phyloP scores from a whole-genome alignment of 768 basidiomycete genomes.

The Mycena floridula region DNA sequence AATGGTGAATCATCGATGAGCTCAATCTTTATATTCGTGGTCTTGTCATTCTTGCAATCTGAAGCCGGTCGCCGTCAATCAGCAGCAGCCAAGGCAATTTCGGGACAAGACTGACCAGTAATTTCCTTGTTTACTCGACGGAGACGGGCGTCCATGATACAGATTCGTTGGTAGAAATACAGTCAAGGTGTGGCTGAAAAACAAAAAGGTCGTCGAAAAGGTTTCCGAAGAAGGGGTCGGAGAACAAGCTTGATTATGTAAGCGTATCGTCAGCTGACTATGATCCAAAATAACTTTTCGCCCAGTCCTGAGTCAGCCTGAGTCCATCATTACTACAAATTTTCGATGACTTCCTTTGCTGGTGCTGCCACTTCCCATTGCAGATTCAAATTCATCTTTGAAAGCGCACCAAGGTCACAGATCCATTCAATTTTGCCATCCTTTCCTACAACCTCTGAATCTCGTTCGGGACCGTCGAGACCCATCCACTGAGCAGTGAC shows the following conservation, averaged over 20 bases:
- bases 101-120: constrained; percentile 42
- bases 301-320: too few relatives aligned
- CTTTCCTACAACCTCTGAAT: constrained; percentile 19
- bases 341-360: constrained; percentile 13
- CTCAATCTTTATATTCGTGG: constrained; percentile 80
- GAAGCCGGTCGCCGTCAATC: not conserved
- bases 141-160: constrained; percentile 76
- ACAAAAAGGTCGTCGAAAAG: not conserved
- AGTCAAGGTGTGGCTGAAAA: not conserved
- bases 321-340: constrained; percentile 13
- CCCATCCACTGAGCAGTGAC: constrained; percentile 34
- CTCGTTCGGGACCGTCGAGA: constrained; percentile 23
- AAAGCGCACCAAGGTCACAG: constrained; percentile 21
- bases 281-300: too few relatives aligned
- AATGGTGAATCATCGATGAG: constrained; percentile 87
- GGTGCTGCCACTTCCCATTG: constrained; percentile 32
- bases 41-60: constrained; percentile 97
- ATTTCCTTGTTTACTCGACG: constrained; percentile 95
- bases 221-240: too few relatives aligned
- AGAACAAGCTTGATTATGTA: too few relatives aligned
- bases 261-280: too few relatives aligned
- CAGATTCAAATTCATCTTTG: constrained; percentile 24
- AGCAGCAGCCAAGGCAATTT: not conserved
- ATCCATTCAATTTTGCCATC: constrained; percentile 29
- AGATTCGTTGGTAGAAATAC: not conserved